A percentile compares a stretch with the other conserved stretches of the same genome.
phyloP scores from a whole-genome alignment of 164 flowering plant genomes.

The Umbilicus rupestris region DNA sequence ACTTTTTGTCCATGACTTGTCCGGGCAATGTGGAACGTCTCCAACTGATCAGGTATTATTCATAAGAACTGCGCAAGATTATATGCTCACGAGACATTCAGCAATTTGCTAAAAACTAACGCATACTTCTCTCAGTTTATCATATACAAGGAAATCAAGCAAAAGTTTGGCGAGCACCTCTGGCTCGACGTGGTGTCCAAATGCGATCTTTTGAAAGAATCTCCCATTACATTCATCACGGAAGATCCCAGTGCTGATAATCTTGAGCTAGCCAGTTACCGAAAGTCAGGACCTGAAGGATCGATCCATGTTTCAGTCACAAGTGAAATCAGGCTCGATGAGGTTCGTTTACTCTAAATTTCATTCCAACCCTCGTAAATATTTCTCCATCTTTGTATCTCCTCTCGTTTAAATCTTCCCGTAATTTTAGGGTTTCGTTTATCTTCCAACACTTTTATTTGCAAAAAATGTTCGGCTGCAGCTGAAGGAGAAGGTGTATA shows the following conservation, averaged over 20 bases:
- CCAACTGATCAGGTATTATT: conserved; percentile 82
- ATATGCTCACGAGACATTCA: neutral
- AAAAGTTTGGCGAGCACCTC: conserved; percentile 64
- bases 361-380: neutral
- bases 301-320: conserved; percentile 71
- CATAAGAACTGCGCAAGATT: neutral
- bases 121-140: conserved; percentile 37
- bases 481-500: conserved; percentile 60
- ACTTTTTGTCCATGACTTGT: conserved; percentile 80
- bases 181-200: conserved; percentile 96
- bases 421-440: neutral
- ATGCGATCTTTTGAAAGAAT: conserved; percentile 56
- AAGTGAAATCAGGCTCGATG: conserved; percentile 47
- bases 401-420: neutral
- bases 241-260: conserved; percentile 34
- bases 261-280: conserved; percentile 53
- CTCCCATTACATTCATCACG: conserved; percentile 32
- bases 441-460: neutral
- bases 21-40: conserved; percentile 94
- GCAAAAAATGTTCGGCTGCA: conserved; percentile 21
- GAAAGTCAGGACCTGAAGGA: conserved; percentile 66
- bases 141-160: conserved; percentile 71
- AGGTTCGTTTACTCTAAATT: conserved; percentile 31
- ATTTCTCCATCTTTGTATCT: neutral
- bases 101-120: neutral